Base-by-base conservation (phyloP, 23 red algal species). In the Gracilaria caudata region DNA sequence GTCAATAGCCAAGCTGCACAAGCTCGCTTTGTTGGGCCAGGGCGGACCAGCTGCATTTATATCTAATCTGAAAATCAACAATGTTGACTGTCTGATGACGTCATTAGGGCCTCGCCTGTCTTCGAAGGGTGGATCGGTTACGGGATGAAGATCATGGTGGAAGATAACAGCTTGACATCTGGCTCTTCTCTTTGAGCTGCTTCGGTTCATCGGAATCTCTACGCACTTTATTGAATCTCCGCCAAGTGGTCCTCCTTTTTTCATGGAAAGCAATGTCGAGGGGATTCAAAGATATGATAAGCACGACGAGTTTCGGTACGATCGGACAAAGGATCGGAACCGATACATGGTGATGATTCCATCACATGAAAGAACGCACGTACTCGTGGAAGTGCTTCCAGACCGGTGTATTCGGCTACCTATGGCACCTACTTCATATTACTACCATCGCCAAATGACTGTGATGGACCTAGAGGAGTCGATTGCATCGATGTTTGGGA, bases 321-420 rank as follows among this genome's bases (percentile, higher is more conserved):
- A 53, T 53, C 49, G 49, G 6, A 16, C 49, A 8, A 1, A 16
- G 14, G 14, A 53, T 53, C 49, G 49, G 49, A 53, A 53, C 16
- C 17, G 76, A 55, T 51, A 38, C 17, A 37, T 45, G 76, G 43
- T 79, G 28, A 34, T 57, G 23, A 20, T 60, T 60, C 57, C 57
- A 60, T 60, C 57, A 29, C 57, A 60, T 28, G 23, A 60, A 28
- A 29, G 57, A 25, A 60, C 57, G 21, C 57, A 60, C 4, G 25
- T 23, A 29, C 57, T 60, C 23, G 57, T 60, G 23, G 23, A 60
- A 60, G 2, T 24, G 23, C 25, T 60, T 28, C 57, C 57, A 60
- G 23, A 60, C 21, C 23, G 57, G 28, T 60, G n/a, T 29, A 60
- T 60, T 29, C 57, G 57, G 21, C 21, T 60, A 11, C 57, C 57